Evolutionary conservation across 2,329 filamentous ascomycete genomes (phyloP).

Genomic region (Biscogniauxia sp.): DNA sequence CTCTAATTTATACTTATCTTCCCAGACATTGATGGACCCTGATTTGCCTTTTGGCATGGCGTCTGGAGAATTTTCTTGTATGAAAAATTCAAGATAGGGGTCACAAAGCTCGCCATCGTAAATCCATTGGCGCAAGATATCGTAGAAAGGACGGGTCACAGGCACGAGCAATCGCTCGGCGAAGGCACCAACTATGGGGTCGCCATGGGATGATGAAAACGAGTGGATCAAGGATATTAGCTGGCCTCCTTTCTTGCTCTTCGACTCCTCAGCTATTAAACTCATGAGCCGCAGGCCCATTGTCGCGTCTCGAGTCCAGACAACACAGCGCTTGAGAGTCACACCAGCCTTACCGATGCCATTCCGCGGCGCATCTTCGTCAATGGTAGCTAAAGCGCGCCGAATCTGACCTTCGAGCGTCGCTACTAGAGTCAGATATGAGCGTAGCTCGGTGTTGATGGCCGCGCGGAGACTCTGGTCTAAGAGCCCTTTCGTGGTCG

Average conservation of each 20-base stretch:
- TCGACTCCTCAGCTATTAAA: slow-evolving; percentile 87
- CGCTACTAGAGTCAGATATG: slow-evolving; percentile 86
- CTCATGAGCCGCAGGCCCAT: slow-evolving; percentile 94
- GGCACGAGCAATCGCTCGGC: slow-evolving; percentile 83
- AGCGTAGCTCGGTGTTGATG: slow-evolving; percentile 78
- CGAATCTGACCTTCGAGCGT: slow-evolving; percentile 91
- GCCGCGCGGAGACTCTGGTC: slow-evolving; percentile 89
- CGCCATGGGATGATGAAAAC: slow-evolving; percentile 90
- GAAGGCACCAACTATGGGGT: slow-evolving; percentile 90
- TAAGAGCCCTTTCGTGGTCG: slow-evolving; percentile 77
- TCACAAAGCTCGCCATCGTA: slow-evolving; percentile 98
- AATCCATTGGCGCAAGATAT: slow-evolving; percentile 94
- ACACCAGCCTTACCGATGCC: slow-evolving; percentile 84
- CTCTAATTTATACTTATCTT: slow-evolving; percentile 91
- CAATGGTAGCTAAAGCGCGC: slow-evolving; percentile 72
- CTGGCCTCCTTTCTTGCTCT: slow-evolving; percentile 79
- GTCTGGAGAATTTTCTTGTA: slow-evolving; percentile 71
- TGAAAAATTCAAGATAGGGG: slow-evolving; percentile 93
- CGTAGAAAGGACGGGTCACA: slow-evolving; percentile 92
- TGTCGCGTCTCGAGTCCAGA: slow-evolving; percentile 96
- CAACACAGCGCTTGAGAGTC: slow-evolving; percentile 89
- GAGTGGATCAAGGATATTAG: slow-evolving; percentile 90
- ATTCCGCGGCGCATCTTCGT: slow-evolving; percentile 63
- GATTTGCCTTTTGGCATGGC: slow-evolving; percentile 46
- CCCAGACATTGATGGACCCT: slow-evolving; percentile 88